Percentiles rank a stretch among this genome's conserved stretches.
Conservation (phyloP, 2,329 filamentous ascomycete genomes). For the Colletotrichum tropicale region DNA sequence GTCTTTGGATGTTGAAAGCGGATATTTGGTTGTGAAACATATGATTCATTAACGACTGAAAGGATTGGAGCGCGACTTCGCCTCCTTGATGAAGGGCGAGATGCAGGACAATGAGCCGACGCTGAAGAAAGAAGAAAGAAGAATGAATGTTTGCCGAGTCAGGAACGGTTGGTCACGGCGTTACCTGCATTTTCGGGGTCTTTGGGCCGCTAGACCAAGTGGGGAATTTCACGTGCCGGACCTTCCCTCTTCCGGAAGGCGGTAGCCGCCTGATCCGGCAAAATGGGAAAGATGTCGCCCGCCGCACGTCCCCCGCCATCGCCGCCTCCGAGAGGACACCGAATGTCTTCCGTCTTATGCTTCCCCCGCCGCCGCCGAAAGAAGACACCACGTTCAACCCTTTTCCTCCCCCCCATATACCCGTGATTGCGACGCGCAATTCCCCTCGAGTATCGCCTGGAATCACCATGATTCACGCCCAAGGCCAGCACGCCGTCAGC, state of each 20-base stretch:
- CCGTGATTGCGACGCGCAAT: background rate
- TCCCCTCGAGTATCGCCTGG: background rate
- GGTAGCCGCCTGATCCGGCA: background rate
- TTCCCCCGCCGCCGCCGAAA: background rate
- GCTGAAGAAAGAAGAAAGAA: background rate
- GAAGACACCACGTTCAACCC: background rate
- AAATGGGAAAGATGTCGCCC: background rate
- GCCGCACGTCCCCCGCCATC: slow-evolving; percentile 5
- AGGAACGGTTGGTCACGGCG: background rate
- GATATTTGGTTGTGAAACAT: background rate
- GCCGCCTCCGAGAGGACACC: slow-evolving; percentile 16
- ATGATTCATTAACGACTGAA: background rate
- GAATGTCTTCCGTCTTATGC: slow-evolving; percentile 6
- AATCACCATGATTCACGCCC: background rate
- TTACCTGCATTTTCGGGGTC: background rate
- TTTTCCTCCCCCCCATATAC: background rate
- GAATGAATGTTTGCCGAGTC: background rate
- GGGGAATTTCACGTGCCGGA: background rate
- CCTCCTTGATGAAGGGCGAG: background rate
- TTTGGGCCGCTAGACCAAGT: background rate
- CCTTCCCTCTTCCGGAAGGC: background rate
- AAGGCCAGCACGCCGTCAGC: slow-evolving; percentile 1
- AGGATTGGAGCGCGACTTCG: background rate
- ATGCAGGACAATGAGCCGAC: background rate
- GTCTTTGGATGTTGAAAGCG: background rate